Conservation (phyloP, 345 rosid species). For the Gossypium sturtianum region DNA sequence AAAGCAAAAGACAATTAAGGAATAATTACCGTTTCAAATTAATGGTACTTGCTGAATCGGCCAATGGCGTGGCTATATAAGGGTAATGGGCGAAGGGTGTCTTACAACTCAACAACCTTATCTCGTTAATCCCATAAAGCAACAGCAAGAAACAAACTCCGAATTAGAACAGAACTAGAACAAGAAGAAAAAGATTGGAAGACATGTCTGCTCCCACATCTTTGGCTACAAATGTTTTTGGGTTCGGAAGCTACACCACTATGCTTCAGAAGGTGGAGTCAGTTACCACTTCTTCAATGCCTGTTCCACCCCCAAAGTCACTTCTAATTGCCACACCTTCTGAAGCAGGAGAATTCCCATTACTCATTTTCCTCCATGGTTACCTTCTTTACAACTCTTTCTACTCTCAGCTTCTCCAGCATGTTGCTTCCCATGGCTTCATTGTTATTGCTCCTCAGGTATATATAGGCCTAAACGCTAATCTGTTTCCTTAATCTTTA, state of each 20-base stretch:
- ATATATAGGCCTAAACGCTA: not conserved
- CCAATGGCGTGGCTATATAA: not conserved
- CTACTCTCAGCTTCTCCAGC: slow-evolving; percentile 82
- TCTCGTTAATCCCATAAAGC: not conserved
- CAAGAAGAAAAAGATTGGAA: not conserved
- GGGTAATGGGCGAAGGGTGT: not conserved
- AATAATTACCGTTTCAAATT: too few relatives aligned
- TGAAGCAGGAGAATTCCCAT: slow-evolving; percentile 64
- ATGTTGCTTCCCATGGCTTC: slow-evolving; percentile 90
- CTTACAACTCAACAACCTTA: not conserved
- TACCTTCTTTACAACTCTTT: slow-evolving; percentile 72
- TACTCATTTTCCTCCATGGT: slow-evolving; percentile 75
- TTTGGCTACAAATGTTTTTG: slow-evolving; percentile 26
- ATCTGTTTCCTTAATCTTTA: not conserved
- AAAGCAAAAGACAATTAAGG: too few relatives aligned
- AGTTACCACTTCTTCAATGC: slow-evolving; percentile 11
- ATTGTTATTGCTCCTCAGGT: slow-evolving; percentile 89
- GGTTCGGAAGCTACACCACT: slow-evolving; percentile 38
- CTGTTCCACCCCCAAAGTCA: slow-evolving; percentile 52
- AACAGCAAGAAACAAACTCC: not conserved
- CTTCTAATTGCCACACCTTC: slow-evolving; percentile 60
- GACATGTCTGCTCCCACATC: not conserved
- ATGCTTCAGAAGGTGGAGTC: slow-evolving; percentile 32
- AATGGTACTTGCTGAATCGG: not conserved
- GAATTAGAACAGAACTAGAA: not conserved